Base-by-base conservation (phyloP, 768 basidiomycete species). In the Botryobasidium botryosum region DNA sequence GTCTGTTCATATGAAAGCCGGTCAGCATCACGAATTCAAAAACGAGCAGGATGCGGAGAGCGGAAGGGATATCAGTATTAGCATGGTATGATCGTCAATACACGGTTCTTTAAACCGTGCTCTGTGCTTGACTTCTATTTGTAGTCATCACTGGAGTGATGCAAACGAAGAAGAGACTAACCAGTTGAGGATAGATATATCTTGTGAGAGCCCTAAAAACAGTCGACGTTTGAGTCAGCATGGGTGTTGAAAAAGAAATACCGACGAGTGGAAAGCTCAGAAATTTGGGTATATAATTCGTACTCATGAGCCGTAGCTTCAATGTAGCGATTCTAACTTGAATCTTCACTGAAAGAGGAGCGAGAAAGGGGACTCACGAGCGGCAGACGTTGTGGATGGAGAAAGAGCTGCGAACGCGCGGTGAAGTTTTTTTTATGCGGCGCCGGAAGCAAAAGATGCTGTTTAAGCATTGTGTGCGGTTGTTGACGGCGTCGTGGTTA, bases 81-180 rank as follows among this genome's bases (percentile, higher is more conserved):
- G 82, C 82, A 86, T 85, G 82, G 79, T 69, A 58, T 62, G 60
- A 65, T 82, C 80, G 68, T 80, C 79, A 79, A 66, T 60, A 55
- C 66, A 63, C 60, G 68, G n/a, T 79, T 77, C 77, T 69, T 72
- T 46, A 73, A 77, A 81, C 70, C 61, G 64, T 67, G 61, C 85
- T 50, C 75, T 77, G 82, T 65, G 81, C 82, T 86, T 85, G 82
- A 85, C 82, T 83, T 79, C 81, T 85, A 72, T 74, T 67, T 68
- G 74, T 39, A 12, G 58, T 69, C 82, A 74, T 55, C 62, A 8
- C 8, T 53, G 27, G 48, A 53, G 45, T 46, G 46, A 21, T 10
- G 8, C 5, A 42, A 45, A 40, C 5, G 50, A 50, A 53, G 35
- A 40, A 3, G 17, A 45, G 28, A 61, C 70, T 69, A 60, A 71